Conservation (phyloP, 73 alveolate species). For the Uronychia setigera region DNA sequence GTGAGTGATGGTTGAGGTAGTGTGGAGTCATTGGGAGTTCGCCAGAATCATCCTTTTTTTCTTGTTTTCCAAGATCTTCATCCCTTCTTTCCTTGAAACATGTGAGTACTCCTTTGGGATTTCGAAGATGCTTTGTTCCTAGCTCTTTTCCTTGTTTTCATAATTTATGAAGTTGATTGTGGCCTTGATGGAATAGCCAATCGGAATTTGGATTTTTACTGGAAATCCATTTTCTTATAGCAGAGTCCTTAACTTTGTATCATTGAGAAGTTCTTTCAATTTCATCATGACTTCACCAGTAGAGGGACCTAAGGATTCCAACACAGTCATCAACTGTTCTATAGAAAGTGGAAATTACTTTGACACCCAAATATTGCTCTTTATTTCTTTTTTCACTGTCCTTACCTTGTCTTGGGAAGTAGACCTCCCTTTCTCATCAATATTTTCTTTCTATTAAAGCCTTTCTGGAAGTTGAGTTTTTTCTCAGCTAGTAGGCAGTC, state of each 20-base stretch:
- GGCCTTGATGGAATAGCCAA: slow-evolving; percentile 79
- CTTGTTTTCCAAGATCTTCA: slow-evolving; percentile 68
- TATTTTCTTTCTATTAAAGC: too few relatives aligned
- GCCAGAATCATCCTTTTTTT: slow-evolving; percentile 63
- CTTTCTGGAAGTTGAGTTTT: too few relatives aligned
- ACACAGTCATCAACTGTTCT: slow-evolving; percentile 63
- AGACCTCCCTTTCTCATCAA: too few relatives aligned
- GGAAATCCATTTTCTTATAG: slow-evolving; percentile 83
- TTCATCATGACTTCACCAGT: slow-evolving; percentile 62
- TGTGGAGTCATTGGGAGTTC: slow-evolving; percentile 23
- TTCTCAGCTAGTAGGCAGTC: too few relatives aligned
- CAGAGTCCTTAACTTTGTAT: slow-evolving; percentile 52
- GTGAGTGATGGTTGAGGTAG: too few relatives aligned
- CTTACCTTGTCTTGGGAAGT: too few relatives aligned
- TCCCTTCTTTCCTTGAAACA: slow-evolving; percentile 75
- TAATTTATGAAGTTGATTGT: slow-evolving; percentile 71
- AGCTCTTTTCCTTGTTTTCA: too few relatives aligned
- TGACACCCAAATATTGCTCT: slow-evolving; percentile 65
- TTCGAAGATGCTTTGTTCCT: slow-evolving; percentile 35
- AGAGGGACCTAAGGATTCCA: slow-evolving; percentile 73
- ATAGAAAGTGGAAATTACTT: slow-evolving; percentile 75
- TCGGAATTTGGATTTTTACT: slow-evolving; percentile 82
- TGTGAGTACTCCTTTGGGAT: slow-evolving; percentile 57
- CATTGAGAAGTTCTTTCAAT: slow-evolving; percentile 59
- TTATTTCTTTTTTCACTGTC: slow-evolving; percentile 53